Base-by-base conservation (phyloP, 257 asterid species). In the Leonotis leonurus region DNA sequence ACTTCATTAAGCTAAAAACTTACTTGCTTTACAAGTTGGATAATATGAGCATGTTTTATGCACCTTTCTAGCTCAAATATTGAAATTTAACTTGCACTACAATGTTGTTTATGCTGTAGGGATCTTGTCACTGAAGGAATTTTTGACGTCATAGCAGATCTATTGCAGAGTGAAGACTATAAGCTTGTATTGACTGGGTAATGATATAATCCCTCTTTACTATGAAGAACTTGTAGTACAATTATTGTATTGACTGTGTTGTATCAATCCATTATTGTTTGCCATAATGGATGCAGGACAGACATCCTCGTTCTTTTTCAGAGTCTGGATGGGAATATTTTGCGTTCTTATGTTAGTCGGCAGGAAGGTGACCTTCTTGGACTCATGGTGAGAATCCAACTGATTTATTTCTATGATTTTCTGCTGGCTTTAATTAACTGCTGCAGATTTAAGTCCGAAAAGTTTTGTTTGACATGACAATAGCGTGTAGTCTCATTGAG, bases 141-240 rank as follows among this genome's bases (percentile, higher is more conserved):
- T 58, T 87, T 92, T 67, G 95, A 92, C 65, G 67, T 92, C 70
- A 60, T 89, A 64, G 83, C 86, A 48, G 96, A 80, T 58, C 76
- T 86, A 69, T 73, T 92, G 79, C 89, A 79, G 72, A 83, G 88
- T 72, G 81, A 79, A 71, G 99, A 92, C 79, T 75, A 82, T 65
- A 92, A 83, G 73, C 96, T 92, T 75, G 85, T 89, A 35, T 83
- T 89, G 79, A 86, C 79, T 58, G 99, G 99, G 99, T 92, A 87
- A 73, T 71, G 77, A 69, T 53, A n/a, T n/a, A 56, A 52, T 67
- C 36, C 25, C 56, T 16, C n/a, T 27, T 72, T 62, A 65, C 56
- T 48, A 36, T 14, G 8, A 29, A 21, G 49, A 52, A 21, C 60
- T 29, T 67, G 67, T 53, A 65, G 21, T 7, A 26, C 33, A 12